Evolutionary conservation across 441 rosid species (phyloP).

Genomic region (Macaranga tanarius): DNA sequence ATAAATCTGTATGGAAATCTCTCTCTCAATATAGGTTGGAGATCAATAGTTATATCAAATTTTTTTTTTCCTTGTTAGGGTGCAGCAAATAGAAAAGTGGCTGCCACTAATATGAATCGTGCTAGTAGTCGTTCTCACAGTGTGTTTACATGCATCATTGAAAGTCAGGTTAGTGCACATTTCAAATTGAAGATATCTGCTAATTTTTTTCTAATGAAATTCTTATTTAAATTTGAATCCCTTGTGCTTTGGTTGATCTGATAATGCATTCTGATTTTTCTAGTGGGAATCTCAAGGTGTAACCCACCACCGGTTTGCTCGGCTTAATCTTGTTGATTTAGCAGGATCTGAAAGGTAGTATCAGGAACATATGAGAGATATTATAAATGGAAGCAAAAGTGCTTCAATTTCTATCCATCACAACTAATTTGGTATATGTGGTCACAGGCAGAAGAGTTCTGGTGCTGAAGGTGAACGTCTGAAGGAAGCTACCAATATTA

Average conservation of each 20-base stretch:
- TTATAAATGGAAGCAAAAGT: neutral
- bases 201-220: neutral
- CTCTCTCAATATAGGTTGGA: neutral
- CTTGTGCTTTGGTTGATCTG: conserved; percentile 12
- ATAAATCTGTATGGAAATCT: neutral
- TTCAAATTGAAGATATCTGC: neutral
- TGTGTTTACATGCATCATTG: conserved; percentile 93
- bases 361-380: neutral
- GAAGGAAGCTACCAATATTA: conserved; percentile 97
- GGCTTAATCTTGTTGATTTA: conserved; percentile 95
- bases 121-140: conserved; percentile 99
- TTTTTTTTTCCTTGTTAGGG: conserved; percentile 48
- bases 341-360: conserved; percentile 98
- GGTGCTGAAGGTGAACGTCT: conserved; percentile 99
- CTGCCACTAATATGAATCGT: conserved; percentile 96
- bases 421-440: neutral
- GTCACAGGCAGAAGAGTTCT: conserved; percentile 87
- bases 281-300: conserved; percentile 99
- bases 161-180: conserved; percentile 66
- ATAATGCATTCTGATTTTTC: conserved; percentile 20
- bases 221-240: conserved; percentile 1
- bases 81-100: conserved; percentile 94
- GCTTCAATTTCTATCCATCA: neutral
- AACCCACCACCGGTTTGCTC: conserved; percentile 93
- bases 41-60: neutral